These are phyloP conservation scores for Claviceps sp. DNA, from an alignment of 2,329 filamentous ascomycete species.

Conservation along the genomic window DNA sequence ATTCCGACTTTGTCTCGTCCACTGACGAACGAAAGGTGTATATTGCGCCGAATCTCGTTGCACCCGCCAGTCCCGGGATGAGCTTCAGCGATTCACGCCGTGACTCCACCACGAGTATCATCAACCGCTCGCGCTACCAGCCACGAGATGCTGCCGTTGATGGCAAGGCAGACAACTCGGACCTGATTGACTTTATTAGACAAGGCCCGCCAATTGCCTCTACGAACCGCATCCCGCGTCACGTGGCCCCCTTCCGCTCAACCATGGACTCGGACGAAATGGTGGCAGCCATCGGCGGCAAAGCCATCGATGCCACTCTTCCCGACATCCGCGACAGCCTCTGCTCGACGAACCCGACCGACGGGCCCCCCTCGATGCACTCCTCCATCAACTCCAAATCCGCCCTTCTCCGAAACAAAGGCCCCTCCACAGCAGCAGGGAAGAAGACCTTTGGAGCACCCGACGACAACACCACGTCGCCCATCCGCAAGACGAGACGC, in stretches of 20 bases:
- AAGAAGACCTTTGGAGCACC: conserved; percentile 34
- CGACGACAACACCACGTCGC: conserved; percentile 44
- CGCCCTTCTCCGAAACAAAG: conserved; percentile 42
- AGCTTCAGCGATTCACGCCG: conserved; percentile 26
- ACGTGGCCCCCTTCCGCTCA: conserved; percentile 71
- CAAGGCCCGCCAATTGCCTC: conserved; percentile 57
- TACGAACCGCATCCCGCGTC: conserved; percentile 59
- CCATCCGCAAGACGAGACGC: conserved; percentile 61
- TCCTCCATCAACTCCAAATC: conserved; percentile 66
- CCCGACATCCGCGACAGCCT: conserved; percentile 43
- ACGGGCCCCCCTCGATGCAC: conserved; percentile 38
- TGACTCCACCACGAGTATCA: conserved; percentile 23
- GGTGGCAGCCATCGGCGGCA: conserved; percentile 37
- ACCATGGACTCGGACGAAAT: conserved; percentile 81
- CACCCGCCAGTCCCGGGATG: conserved; percentile 16
- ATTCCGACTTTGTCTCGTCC: conserved; percentile 81
- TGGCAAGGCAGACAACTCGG: conserved; percentile 56
- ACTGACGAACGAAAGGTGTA: conserved; percentile 32
- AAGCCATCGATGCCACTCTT: conserved; percentile 43
- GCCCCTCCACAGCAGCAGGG: conserved; percentile 12
- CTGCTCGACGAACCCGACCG: conserved; percentile 42
- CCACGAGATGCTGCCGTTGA: conserved; percentile 58
- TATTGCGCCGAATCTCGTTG: conserved; percentile 21
- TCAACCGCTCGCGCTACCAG: conserved; percentile 40
- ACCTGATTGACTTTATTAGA: conserved; percentile 90